Evolutionary conservation across 2,329 filamentous ascomycete genomes (phyloP).

Genomic region (Ceratocystis albifundus): DNA sequence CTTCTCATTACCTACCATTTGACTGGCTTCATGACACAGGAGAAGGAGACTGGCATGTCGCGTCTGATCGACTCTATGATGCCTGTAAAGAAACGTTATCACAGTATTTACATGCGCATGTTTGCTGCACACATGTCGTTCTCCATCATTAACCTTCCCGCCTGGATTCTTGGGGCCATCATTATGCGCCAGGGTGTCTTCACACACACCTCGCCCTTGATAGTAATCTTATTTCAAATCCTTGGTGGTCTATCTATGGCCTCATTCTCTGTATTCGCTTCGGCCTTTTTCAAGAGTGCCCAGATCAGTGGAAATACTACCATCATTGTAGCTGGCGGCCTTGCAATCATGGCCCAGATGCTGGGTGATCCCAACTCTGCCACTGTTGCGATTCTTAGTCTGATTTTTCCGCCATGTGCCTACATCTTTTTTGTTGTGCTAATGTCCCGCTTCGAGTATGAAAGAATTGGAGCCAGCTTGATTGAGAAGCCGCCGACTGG

Average conservation of each 20-base stretch:
- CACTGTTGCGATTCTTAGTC: conserved; percentile 55
- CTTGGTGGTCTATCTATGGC: conserved; percentile 64
- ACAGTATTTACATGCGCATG: conserved; percentile 66
- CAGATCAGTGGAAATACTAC: conserved; percentile 78
- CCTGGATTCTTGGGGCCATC: conserved; percentile 66
- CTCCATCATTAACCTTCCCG: conserved; percentile 65
- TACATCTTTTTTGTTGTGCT: conserved; percentile 71
- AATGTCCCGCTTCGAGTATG: conserved; percentile 63
- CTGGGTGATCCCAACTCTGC: conserved; percentile 50
- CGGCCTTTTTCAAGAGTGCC: conserved; percentile 72
- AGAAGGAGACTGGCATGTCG: conserved; percentile 78
- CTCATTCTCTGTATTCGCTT: conserved; percentile 70
- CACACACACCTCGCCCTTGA: conserved; percentile 47
- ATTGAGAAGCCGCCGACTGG: conserved; percentile 49
- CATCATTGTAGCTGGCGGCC: conserved; percentile 58
- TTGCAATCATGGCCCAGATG: conserved; percentile 74
- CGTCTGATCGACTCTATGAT: conserved; percentile 88
- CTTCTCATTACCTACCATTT: conserved; percentile 79
- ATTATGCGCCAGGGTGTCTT: conserved; percentile 56
- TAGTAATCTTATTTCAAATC: conserved; percentile 64
- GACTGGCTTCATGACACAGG: conserved; percentile 72
- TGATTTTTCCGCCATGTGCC: conserved; percentile 78
- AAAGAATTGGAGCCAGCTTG: conserved; percentile 50
- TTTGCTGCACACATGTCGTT: conserved; percentile 71
- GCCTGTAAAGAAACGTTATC: conserved; percentile 60